Conservation (phyloP, 768 basidiomycete genomes). For the Crepidotus variabilis region DNA sequence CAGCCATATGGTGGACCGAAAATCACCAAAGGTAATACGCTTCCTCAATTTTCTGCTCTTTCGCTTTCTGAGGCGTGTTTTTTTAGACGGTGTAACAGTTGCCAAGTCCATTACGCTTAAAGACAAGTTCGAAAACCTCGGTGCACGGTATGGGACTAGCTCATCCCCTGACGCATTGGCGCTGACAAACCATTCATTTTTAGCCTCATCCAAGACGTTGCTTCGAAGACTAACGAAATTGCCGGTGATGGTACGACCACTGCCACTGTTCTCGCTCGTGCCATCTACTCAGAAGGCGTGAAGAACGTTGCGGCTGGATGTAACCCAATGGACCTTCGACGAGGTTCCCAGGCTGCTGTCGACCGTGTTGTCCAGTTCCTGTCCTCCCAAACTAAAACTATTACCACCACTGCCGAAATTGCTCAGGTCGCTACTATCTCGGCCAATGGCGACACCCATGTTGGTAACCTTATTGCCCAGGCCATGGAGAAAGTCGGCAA, state of each 20-base stretch:
- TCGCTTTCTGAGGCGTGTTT: slow-evolving; percentile 6
- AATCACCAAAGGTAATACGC: slow-evolving; percentile 81
- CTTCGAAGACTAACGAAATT: slow-evolving; percentile 93
- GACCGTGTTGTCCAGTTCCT: slow-evolving; percentile 93
- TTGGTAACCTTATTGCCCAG: slow-evolving; percentile 93
- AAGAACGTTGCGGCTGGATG: slow-evolving; percentile 99
- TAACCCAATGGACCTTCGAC: slow-evolving; percentile 99
- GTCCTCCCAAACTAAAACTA: slow-evolving; percentile 81
- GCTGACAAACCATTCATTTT: neutral
- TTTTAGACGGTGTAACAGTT: slow-evolving; percentile 91
- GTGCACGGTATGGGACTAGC: slow-evolving; percentile 73
- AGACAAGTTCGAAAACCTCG: slow-evolving; percentile 99
- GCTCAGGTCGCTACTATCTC: slow-evolving; percentile 98
- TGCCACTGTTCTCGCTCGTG: slow-evolving; percentile 93
- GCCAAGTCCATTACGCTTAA: slow-evolving; percentile 92
- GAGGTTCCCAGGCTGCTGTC: slow-evolving; percentile 96
- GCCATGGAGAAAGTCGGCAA: slow-evolving; percentile 99
- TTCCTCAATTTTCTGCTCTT: neutral
- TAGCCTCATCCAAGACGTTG: slow-evolving; percentile 93
- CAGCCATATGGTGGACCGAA: slow-evolving; percentile 87
- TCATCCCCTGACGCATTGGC: neutral
- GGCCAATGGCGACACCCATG: slow-evolving; percentile 76
- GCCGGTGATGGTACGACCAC: slow-evolving; percentile 99
- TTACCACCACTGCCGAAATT: slow-evolving; percentile 97
- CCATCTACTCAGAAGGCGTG: slow-evolving; percentile 97